These are phyloP conservation scores for Rhamnella rubrinervis DNA, from an alignment of 331 rosid genomes.

Conservation along the genomic window DNA sequence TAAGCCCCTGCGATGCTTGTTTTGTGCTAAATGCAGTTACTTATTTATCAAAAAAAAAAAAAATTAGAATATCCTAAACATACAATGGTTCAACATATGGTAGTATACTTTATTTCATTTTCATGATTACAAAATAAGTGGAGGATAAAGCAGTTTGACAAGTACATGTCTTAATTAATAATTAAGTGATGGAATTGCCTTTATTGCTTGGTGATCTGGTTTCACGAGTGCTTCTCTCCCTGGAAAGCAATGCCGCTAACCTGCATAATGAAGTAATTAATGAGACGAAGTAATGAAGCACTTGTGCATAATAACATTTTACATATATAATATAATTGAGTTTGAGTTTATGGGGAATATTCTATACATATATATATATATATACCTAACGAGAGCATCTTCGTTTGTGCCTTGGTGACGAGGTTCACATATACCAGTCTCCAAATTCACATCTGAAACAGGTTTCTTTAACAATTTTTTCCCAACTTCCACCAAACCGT, in stretches of 20 bases:
- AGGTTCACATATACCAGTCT: conserved; percentile 16
- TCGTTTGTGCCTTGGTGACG: conserved; percentile 16
- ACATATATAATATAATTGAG: too few species aligned
- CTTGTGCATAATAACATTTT: too few species aligned
- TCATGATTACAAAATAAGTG: too few species aligned
- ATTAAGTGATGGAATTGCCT: too few species aligned
- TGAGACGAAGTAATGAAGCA: background rate
- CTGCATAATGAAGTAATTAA: background rate
- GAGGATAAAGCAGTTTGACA: too few species aligned
- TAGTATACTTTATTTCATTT: too few species aligned
- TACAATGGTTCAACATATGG: too few species aligned
- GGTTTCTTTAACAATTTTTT: conserved; percentile 22
- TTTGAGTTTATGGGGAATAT: background rate
- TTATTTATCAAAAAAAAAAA: too few species aligned
- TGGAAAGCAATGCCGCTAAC: conserved; percentile 24
- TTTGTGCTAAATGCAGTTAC: too few species aligned
- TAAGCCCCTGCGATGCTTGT: too few species aligned
- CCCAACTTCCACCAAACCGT: conserved; percentile 25
- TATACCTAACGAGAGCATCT: conserved; percentile 29
- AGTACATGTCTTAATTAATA: too few species aligned
- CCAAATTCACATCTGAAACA: conserved; percentile 29
- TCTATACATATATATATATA: background rate
- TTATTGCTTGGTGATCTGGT: conserved; percentile 9
- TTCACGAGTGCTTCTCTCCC: conserved; percentile 30
- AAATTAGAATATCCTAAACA: too few species aligned